A percentile compares a stretch with the other conserved stretches of the same genome.
phyloP scores from a whole-genome alignment of 148 eudicot genomes.

The Talinum fruticosum region DNA sequence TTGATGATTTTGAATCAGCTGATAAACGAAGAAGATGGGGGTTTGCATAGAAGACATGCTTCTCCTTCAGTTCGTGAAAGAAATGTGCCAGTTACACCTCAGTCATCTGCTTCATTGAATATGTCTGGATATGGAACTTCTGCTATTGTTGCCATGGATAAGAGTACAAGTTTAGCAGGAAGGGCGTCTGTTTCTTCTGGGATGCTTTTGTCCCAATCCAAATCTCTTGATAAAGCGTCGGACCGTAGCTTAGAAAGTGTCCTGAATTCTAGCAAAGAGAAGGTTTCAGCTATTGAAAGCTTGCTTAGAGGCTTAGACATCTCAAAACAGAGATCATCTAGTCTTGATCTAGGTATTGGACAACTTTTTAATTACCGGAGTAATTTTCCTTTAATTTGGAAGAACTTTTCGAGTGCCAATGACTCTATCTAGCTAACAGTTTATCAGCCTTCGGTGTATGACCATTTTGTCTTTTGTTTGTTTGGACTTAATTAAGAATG shows the following conservation, averaged over 20 bases:
- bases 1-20: conserved; percentile 39
- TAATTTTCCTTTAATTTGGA: too few species aligned
- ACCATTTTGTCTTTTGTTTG: neutral
- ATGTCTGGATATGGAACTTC: conserved; percentile 96
- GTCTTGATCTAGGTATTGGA: conserved; percentile 89
- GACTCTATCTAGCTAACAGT: neutral
- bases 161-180: conserved; percentile 66
- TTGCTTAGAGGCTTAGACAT: conserved; percentile 87
- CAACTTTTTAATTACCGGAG: conserved; percentile 1
- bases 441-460: neutral
- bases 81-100: conserved; percentile 49
- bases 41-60: conserved; percentile 87
- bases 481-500: conserved; percentile 27
- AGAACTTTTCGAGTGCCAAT: neutral
- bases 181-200: conserved; percentile 68
- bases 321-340: conserved; percentile 74
- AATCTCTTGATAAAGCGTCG: conserved; percentile 57
- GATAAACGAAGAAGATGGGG: conserved; percentile 90
- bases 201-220: conserved; percentile 65
- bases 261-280: conserved; percentile 85
- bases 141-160: conserved; percentile 95
- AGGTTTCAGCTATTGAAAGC: conserved; percentile 95
- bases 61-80: conserved; percentile 93
- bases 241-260: conserved; percentile 94
- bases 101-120: conserved; percentile 55